Evolutionary conservation across 257 asterid species (phyloP).

Genomic region (Marsdenia floribunda): DNA sequence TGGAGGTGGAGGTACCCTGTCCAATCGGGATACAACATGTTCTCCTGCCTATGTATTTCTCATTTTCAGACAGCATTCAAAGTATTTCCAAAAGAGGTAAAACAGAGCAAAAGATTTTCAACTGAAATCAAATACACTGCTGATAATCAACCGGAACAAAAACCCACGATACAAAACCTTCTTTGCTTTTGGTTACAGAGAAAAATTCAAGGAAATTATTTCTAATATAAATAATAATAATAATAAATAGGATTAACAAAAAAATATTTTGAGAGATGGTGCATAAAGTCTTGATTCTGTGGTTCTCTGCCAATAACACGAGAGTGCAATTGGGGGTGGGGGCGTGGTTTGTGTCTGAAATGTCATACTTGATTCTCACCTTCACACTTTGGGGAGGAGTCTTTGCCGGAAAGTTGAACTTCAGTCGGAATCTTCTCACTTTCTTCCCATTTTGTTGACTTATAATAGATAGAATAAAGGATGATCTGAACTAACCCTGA

Average conservation of each 20-base stretch:
- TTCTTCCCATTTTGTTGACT: constrained; percentile 44
- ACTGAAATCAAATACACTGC: too few species aligned
- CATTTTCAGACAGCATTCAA: too few species aligned
- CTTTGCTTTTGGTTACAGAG: background rate
- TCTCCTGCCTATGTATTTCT: too few species aligned
- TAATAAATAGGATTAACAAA: background rate
- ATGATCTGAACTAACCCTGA: constrained; percentile 41
- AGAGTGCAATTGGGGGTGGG: too few species aligned
- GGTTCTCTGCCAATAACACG: background rate
- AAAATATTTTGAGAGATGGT: background rate
- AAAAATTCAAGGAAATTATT: background rate
- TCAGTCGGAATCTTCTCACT: constrained; percentile 16
- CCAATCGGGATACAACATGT: too few species aligned
- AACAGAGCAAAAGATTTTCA: too few species aligned
- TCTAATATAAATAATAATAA: background rate
- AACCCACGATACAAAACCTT: background rate
- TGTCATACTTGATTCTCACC: background rate
- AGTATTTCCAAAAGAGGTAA: too few species aligned
- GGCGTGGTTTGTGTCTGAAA: background rate
- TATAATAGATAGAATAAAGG: constrained; percentile 37
- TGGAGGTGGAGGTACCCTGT: too few species aligned
- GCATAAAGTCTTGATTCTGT: background rate
- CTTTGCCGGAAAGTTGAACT: constrained; percentile 6
- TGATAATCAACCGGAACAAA: background rate
- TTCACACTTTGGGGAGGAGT: background rate